A percentile compares a stretch with the other conserved stretches of the same genome.
Conservation (phyloP, 768 basidiomycete species). For the Lactarius tabidus region DNA sequence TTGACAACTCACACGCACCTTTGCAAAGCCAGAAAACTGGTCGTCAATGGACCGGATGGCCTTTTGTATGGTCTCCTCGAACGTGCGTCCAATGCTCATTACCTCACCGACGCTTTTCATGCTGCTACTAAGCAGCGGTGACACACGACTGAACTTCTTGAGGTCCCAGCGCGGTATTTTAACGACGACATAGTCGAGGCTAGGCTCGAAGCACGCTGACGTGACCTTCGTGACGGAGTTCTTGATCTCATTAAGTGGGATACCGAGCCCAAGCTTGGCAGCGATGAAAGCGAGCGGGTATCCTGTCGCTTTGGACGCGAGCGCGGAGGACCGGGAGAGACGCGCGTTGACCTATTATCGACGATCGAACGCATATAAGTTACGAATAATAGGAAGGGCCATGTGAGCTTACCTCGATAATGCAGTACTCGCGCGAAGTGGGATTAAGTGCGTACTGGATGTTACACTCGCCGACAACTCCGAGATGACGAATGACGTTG, state of each 20-base stretch:
- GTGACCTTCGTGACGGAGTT: slow-evolving; percentile 97
- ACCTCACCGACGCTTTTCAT: slow-evolving; percentile 99
- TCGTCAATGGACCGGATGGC: slow-evolving; percentile 97
- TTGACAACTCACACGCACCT: slow-evolving; percentile 44
- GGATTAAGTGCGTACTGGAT: slow-evolving; percentile 99
- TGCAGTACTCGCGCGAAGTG: slow-evolving; percentile 92
- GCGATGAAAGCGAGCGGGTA: slow-evolving; percentile 98
- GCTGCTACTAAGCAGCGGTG: slow-evolving; percentile 83
- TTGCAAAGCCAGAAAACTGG: slow-evolving; percentile 87
- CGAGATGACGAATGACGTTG: slow-evolving; percentile 97
- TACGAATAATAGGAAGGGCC: background rate
- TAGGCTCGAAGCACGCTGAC: slow-evolving; percentile 96
- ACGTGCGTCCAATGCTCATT: slow-evolving; percentile 97
- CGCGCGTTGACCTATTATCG: slow-evolving; percentile 84
- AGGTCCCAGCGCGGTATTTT: slow-evolving; percentile 99
- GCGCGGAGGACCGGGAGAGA: slow-evolving; percentile 93
- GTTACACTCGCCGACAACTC: slow-evolving; percentile 97
- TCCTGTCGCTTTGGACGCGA: slow-evolving; percentile 97
- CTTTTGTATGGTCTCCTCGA: slow-evolving; percentile 98
- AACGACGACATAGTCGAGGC: slow-evolving; percentile 94
- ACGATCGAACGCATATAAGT: background rate
- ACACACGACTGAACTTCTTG: slow-evolving; percentile 96
- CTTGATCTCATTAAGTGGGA: slow-evolving; percentile 96
- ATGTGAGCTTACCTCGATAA: slow-evolving; percentile 71
- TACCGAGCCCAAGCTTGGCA: slow-evolving; percentile 94